Evolutionary conservation across 192 early-diverging fungal genomes (phyloP), one percentile per base, ranked within the genome.

Genomic region (Podochytrium sp.): DNA sequence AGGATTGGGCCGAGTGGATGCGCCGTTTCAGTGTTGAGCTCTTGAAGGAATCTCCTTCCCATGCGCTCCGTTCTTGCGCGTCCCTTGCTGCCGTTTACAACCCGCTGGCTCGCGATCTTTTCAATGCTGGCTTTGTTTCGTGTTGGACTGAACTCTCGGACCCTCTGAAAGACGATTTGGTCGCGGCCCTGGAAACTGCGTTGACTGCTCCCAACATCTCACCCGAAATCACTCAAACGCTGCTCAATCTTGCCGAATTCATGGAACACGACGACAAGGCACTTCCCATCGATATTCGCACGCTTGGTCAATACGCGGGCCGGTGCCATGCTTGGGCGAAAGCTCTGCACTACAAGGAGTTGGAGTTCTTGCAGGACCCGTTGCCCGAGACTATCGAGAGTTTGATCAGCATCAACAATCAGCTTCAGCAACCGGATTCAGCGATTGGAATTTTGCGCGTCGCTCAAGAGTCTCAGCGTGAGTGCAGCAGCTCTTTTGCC

Each of bases 221-320:
- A n/a, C 89, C 94, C 0, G 95, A 99, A 69, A 93, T 98, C 42
- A 83, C 95, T 74, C 93, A 95, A 74, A 91, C 89, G 0, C 83
- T 99, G 25, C 85, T 99, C 39, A 95, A 96, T 57, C 86, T 99
- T 35, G 96, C 96, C 3, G 97, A 96, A 77, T 97, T 95, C 63
- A 99, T 99, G 97, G 97, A 99, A 83, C 95, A 95, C 64, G 95
- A 99, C 73, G 93, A 97, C 75, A 96, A 96, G 73, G 87, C 95
- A 6, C 82, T 97, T 10, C 95, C 96, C 0, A 98, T 98, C 67
- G 94, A 96, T 62, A 93, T 97, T 52, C 85, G 92, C 32, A 92
- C 91, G 2, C 81, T 99, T 27, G 95, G 94, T 14, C 82, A 86
- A 30, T 98, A 94, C 70, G 97, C 97, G 2, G 86, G 90, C 61